These are phyloP conservation scores for Apiotrichum gamsii DNA, from an alignment of 1,284 basidiomycete genomes.

Conservation along the genomic window DNA sequence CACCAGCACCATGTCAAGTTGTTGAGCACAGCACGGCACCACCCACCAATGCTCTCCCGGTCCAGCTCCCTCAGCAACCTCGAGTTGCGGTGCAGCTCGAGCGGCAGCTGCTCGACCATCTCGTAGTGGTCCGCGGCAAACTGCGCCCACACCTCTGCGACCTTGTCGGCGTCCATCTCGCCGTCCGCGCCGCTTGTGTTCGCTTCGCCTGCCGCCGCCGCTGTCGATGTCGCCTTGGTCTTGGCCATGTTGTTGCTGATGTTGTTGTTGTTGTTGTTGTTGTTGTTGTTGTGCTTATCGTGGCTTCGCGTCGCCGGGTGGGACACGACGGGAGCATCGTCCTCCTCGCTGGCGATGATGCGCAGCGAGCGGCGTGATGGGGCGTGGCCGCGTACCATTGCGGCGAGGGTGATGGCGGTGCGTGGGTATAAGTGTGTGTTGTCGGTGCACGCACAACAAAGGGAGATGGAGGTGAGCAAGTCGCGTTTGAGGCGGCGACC, in stretches of 20 bases:
- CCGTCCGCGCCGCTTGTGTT: slow-evolving; percentile 3
- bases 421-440: no score
- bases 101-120: slow-evolving; percentile 77
- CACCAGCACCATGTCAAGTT: not conserved
- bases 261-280: not conserved
- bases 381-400: not conserved
- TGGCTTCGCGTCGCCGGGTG: not conserved
- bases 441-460: no score
- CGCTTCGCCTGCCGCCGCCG: not conserved
- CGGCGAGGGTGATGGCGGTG: no score
- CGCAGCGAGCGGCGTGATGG: no score
- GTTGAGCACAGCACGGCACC: no score
- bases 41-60: slow-evolving; percentile 60
- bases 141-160: slow-evolving; percentile 61
- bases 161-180: slow-evolving; percentile 23
- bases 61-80: slow-evolving; percentile 75
- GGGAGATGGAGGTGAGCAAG: no score
- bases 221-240: not conserved
- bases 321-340: no score
- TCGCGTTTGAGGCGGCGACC: no score
- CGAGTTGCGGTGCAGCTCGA: slow-evolving; percentile 74
- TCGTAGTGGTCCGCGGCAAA: slow-evolving; percentile 74
- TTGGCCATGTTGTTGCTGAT: not conserved
- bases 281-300: not conserved
- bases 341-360: no score